Conservation (phyloP, 2,329 filamentous ascomycete genomes). For the Capronia coronata region DNA sequence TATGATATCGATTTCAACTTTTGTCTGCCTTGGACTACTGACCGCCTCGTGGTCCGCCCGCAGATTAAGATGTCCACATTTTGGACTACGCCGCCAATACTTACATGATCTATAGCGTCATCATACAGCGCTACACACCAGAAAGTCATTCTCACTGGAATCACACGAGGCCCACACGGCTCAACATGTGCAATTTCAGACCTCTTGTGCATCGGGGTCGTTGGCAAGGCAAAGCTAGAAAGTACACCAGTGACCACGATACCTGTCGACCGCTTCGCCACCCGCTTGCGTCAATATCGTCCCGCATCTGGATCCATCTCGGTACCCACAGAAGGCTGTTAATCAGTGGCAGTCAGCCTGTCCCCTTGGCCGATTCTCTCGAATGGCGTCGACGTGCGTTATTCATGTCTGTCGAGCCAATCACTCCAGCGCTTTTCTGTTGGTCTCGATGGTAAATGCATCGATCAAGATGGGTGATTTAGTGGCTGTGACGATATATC, state of each 20-base stretch:
- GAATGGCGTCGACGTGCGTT: slow-evolving; percentile 19
- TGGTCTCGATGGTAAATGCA: neutral
- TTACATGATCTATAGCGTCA: neutral
- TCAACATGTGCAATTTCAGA: neutral
- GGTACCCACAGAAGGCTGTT: slow-evolving; percentile 10
- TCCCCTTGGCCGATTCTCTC: neutral
- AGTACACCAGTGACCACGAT: neutral
- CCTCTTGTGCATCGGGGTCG: neutral
- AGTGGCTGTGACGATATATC: slow-evolving; percentile 2
- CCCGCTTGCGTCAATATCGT: neutral
- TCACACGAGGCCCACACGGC: neutral
- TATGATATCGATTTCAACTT: neutral
- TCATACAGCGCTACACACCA: neutral
- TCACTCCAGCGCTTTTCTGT: slow-evolving; percentile 6
- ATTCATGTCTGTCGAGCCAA: slow-evolving; percentile 7
- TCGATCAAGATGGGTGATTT: slow-evolving; percentile 11
- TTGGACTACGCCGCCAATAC: neutral
- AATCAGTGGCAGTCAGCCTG: too few species aligned
- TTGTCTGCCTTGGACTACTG: too few species aligned
- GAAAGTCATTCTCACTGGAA: too few species aligned
- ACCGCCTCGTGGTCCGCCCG: neutral
- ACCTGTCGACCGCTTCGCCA: neutral
- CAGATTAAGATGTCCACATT: neutral
- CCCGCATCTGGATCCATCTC: slow-evolving; percentile 1
- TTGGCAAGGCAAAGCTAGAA: neutral